A percentile compares a stretch with the other conserved stretches of the same genome.
Evolutionary conservation across 1,284 basidiomycete species (phyloP).

Genomic region (Pascua sp.): DNA sequence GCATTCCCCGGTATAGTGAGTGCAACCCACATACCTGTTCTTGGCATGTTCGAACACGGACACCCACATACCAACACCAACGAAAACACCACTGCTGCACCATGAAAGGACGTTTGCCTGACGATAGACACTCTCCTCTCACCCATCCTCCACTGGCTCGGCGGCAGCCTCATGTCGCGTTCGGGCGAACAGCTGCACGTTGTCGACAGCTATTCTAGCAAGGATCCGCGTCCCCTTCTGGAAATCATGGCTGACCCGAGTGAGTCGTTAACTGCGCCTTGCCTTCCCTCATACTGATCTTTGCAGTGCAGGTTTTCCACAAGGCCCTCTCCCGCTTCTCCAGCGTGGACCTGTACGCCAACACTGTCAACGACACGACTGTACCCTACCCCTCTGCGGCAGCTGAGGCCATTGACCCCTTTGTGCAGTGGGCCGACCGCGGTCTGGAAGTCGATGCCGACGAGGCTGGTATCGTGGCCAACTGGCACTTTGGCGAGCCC

Average conservation of each 20-base stretch:
- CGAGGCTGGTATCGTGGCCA: slow-evolving; percentile 23
- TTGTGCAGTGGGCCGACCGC: slow-evolving; percentile 58
- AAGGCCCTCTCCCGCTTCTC: slow-evolving; percentile 68
- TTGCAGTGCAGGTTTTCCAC: slow-evolving; percentile 67
- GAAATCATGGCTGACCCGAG: slow-evolving; percentile 83
- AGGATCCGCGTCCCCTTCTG: slow-evolving; percentile 63
- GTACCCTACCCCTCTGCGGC: slow-evolving; percentile 77
- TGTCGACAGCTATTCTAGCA: slow-evolving; percentile 67
- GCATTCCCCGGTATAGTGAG: slow-evolving; percentile 41
- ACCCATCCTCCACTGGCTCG: slow-evolving; percentile 58
- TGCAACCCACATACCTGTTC: not conserved
- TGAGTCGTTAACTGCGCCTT: slow-evolving; percentile 41
- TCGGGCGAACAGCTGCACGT: slow-evolving; percentile 79
- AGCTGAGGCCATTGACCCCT: slow-evolving; percentile 67
- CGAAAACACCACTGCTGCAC: too few relatives aligned
- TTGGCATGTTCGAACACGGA: not conserved
- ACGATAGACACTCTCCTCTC: slow-evolving; percentile 57
- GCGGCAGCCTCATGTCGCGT: slow-evolving; percentile 70
- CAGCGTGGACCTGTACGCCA: slow-evolving; percentile 75
- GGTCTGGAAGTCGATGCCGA: slow-evolving; percentile 62
- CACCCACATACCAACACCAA: not conserved
- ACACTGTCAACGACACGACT: slow-evolving; percentile 72
- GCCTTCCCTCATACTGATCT: not conserved
- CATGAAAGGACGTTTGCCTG: too few relatives aligned
- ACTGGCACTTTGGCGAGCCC: slow-evolving; percentile 7